phyloP scores from a whole-genome alignment of 371 early-diverging fungal genomes.

The Mortierella polycephala region DNA sequence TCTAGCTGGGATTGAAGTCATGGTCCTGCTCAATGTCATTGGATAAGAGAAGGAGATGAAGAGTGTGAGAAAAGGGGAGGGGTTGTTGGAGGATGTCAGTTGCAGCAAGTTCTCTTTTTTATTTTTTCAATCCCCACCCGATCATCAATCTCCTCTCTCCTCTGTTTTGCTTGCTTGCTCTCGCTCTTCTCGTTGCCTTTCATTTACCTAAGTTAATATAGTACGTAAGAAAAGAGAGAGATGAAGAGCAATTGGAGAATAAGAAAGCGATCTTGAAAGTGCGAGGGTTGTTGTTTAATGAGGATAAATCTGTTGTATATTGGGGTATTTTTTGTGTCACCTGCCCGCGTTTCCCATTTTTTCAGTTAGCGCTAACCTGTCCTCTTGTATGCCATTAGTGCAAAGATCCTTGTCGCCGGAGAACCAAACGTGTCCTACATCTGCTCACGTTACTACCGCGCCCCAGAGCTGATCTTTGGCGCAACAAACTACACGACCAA shows the following conservation, averaged over 20 bases:
- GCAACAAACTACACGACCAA: slow-evolving; percentile 92
- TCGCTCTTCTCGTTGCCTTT: too few relatives aligned
- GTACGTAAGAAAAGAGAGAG: background rate
- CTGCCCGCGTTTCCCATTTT: slow-evolving; percentile 10
- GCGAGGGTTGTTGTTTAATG: background rate
- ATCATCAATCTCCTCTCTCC: too few relatives aligned
- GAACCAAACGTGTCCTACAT: slow-evolving; percentile 99
- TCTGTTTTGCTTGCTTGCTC: too few relatives aligned
- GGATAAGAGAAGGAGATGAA: slow-evolving; percentile 8
- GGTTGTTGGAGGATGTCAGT: background rate
- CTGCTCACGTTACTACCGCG: slow-evolving; percentile 98
- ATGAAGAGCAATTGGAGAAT: background rate
- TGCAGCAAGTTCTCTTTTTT: slow-evolving; percentile 1
- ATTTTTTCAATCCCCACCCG: slow-evolving; percentile 21
- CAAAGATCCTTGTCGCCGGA: slow-evolving; percentile 92
- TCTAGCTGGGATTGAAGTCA: slow-evolving; percentile 27
- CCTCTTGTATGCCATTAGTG: slow-evolving; percentile 59
- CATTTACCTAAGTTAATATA: too few relatives aligned
- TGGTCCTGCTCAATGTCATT: slow-evolving; percentile 13
- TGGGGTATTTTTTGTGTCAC: slow-evolving; percentile 18
- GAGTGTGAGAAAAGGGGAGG: background rate
- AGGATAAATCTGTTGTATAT: background rate
- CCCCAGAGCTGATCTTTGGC: slow-evolving; percentile 99
- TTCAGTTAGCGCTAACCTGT: slow-evolving; percentile 14
- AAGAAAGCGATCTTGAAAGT: background rate